Conservation (phyloP, 345 rosid species). For the Cardiospermum halicacabum region DNA sequence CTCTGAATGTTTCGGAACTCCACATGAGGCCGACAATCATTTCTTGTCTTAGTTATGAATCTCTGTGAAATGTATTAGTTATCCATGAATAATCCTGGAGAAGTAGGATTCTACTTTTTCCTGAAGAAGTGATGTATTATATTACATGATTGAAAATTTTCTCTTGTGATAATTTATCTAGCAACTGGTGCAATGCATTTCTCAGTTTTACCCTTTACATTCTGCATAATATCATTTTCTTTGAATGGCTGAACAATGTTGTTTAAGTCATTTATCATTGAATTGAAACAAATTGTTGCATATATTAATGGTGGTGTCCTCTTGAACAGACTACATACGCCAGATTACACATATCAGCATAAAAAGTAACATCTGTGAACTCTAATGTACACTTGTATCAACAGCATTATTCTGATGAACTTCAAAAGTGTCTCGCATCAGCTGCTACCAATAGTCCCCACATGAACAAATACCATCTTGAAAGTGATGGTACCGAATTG, state of each 20-base stretch:
- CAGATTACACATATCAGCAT: background rate
- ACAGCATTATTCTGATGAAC: background rate
- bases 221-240: background rate
- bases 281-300: background rate
- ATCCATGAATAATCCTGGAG: constrained; percentile 8
- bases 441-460: constrained; percentile 57
- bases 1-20: background rate
- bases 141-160: background rate
- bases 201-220: background rate
- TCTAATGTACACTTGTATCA: too few species aligned
- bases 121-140: background rate
- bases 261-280: too few species aligned
- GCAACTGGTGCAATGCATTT: background rate
- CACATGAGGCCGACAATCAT: background rate
- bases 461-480: constrained; percentile 56
- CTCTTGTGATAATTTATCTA: background rate
- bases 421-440: background rate
- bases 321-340: too few species aligned
- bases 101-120: background rate
- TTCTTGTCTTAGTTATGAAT: background rate
- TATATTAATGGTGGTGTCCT: background rate
- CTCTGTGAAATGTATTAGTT: background rate
- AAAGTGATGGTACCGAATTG: constrained; percentile 65
- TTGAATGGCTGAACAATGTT: background rate
- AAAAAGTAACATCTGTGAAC: background rate